These are phyloP conservation scores for Phaffia rhodozyma DNA, from an alignment of 1,284 basidiomycete species.

Conservation along the genomic window DNA sequence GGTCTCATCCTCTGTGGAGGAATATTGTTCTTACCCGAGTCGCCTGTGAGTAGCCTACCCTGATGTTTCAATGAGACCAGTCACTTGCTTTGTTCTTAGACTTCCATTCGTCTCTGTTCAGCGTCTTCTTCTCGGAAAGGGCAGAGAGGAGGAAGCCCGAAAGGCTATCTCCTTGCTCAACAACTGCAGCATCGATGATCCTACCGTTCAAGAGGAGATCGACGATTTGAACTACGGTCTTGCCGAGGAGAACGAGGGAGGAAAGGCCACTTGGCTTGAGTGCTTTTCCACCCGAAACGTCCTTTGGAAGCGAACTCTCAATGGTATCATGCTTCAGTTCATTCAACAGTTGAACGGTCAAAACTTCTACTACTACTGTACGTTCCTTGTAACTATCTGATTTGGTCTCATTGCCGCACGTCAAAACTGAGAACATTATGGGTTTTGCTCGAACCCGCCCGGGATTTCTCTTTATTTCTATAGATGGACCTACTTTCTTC, in stretches of 20 bases:
- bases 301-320: slow-evolving; percentile 57
- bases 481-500: slow-evolving; percentile 66
- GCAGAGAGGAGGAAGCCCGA: slow-evolving; percentile 42
- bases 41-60: slow-evolving; percentile 27
- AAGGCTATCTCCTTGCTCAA: slow-evolving; percentile 55
- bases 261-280: slow-evolving; percentile 63
- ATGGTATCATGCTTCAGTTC: slow-evolving; percentile 61
- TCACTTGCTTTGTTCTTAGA: slow-evolving; percentile 29
- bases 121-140: slow-evolving; percentile 27
- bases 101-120: slow-evolving; percentile 48
- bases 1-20: slow-evolving; percentile 55
- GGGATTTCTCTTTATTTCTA: slow-evolving; percentile 25
- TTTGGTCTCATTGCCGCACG: neutral
- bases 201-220: slow-evolving; percentile 50
- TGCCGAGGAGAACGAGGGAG: slow-evolving; percentile 55
- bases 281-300: slow-evolving; percentile 58
- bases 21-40: slow-evolving; percentile 64
- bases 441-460: neutral
- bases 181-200: slow-evolving; percentile 48
- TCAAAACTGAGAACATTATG: no score
- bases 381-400: neutral
- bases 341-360: slow-evolving; percentile 55
- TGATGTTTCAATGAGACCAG: neutral
- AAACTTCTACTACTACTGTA: slow-evolving; percentile 24
- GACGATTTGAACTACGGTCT: slow-evolving; percentile 50